Base-by-base conservation (phyloP, 257 asterid species). In the Avicennia marina region DNA sequence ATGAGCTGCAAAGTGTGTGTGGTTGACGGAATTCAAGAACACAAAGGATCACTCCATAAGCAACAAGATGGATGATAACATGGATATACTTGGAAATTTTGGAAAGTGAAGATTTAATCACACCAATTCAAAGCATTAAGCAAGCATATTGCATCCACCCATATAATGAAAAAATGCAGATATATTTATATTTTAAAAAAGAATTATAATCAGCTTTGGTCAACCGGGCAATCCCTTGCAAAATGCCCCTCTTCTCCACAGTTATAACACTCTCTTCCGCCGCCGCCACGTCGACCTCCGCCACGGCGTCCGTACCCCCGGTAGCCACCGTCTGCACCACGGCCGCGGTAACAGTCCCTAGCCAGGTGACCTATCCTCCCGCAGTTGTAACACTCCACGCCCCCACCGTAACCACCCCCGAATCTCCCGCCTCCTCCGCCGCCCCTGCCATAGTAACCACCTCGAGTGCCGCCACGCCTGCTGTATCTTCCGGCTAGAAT, bases 171-270 rank as follows among this genome's bases (percentile, higher is more conserved):
- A 48, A 27, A 39, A 29, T 49, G 31, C 62, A 57, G 22, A 27
- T 39, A 19, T 45, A 51, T 31, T n/a, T n/a, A n/a, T 53, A n/a
- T n/a, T n/a, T n/a, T n/a, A 12, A 5, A 36, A 36, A 5, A 4
- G 41, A 5, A 4, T 36, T 36, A 11, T 36, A 12, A 56, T 73
- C 65, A 66, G 56, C 18, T 65, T 66, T 55, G 58, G 53, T 61
- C 62, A 64, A 58, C 64, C 6, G 74, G 67, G 48, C 85, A 78
- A 40, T 75, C 85, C 58, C 82, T 69, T 2, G 82, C 85, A 45
- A 75, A 66, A 54, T 79, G 85, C 58, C 85, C 85, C 34, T 62
- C 77, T 66, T 69, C 79, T 11, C 85, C 85, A 69, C 81, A 79
- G 8, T 47, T 79, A 25, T 66, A 75, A 63, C 85, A 75, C 46